phyloP scores from a whole-genome alignment of 2,329 filamentous ascomycete genomes.

The Aspergillus pseudonomiae region DNA sequence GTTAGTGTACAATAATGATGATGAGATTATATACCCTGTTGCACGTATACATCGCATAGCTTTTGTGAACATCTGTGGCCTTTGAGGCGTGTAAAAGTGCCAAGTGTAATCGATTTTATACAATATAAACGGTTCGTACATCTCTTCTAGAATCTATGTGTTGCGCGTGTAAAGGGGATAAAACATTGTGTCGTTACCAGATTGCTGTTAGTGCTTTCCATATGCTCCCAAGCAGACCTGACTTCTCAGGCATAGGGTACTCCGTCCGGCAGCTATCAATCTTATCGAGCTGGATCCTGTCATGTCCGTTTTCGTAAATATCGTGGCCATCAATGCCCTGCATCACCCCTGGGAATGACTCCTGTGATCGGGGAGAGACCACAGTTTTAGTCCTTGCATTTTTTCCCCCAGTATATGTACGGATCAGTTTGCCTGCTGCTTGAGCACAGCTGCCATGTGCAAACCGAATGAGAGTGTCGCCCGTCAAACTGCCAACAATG shows the following conservation, averaged over 20 bases:
- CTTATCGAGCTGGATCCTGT: not conserved
- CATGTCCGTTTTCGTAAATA: constrained; percentile 12
- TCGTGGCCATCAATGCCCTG: constrained; percentile 44
- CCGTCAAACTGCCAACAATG: constrained; percentile 61
- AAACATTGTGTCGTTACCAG: not conserved
- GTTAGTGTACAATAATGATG: constrained; percentile 8
- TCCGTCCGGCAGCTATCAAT: not conserved
- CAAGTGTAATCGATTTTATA: not conserved
- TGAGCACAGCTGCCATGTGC: constrained; percentile 62
- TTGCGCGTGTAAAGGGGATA: not conserved
- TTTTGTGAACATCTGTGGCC: not conserved
- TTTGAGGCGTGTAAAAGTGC: not conserved
- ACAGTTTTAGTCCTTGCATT: constrained; percentile 11
- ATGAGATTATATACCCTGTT: constrained; percentile 11
- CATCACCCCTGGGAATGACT: constrained; percentile 36
- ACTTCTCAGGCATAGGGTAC: not conserved
- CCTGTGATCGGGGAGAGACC: constrained; percentile 13
- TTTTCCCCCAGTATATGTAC: constrained; percentile 21
- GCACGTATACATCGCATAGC: not conserved
- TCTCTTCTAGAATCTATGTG: not conserved
- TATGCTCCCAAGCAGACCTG: not conserved
- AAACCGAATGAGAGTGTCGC: constrained; percentile 63
- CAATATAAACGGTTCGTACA: not conserved
- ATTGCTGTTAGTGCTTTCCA: not conserved
- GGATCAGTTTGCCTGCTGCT: constrained; percentile 56